Percentiles rank a stretch among this genome's conserved stretches.
Evolutionary conservation across 352 stramenopile genomes (phyloP).

Genomic region (Plasmopara viticola): DNA sequence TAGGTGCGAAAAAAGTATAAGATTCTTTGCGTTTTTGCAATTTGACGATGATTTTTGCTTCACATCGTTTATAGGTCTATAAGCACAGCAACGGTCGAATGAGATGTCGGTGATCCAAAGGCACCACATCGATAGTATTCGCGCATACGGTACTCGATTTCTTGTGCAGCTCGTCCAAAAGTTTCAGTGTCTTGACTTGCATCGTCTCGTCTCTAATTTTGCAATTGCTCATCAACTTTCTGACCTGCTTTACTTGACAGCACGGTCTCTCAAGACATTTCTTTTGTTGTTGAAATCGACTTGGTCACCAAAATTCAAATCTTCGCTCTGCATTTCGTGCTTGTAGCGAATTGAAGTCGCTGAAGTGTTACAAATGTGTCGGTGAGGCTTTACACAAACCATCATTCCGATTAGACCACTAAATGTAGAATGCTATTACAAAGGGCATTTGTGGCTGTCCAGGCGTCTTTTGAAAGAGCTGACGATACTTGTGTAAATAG

Average conservation of each 20-base stretch:
- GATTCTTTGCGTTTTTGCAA: too few species aligned
- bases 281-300: too few species aligned
- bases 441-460: slow-evolving; percentile 69
- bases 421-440: too few species aligned
- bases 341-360: not conserved
- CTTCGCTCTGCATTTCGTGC: slow-evolving; percentile 6
- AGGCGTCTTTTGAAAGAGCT: slow-evolving; percentile 62
- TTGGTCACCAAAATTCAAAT: not conserved
- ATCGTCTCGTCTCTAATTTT: slow-evolving; percentile 5
- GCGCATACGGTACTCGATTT: not conserved
- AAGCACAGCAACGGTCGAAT: slow-evolving; percentile 72
- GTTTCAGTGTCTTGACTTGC: not conserved
- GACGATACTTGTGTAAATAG: slow-evolving; percentile 35
- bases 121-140: slow-evolving; percentile 42
- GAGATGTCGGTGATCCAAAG: slow-evolving; percentile 57
- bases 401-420: too few species aligned
- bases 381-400: slow-evolving; percentile 18
- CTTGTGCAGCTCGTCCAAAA: slow-evolving; percentile 5
- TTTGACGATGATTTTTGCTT: not conserved
- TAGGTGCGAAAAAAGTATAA: too few species aligned
- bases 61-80: slow-evolving; percentile 32
- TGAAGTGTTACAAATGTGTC: slow-evolving; percentile 2
- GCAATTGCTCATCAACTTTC: not conserved
- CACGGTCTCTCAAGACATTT: slow-evolving; percentile 1
- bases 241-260: slow-evolving; percentile 1